Evolutionary conservation across 192 early-diverging fungal genomes (phyloP).

Genomic region (Rhizophagus prolifer): DNA sequence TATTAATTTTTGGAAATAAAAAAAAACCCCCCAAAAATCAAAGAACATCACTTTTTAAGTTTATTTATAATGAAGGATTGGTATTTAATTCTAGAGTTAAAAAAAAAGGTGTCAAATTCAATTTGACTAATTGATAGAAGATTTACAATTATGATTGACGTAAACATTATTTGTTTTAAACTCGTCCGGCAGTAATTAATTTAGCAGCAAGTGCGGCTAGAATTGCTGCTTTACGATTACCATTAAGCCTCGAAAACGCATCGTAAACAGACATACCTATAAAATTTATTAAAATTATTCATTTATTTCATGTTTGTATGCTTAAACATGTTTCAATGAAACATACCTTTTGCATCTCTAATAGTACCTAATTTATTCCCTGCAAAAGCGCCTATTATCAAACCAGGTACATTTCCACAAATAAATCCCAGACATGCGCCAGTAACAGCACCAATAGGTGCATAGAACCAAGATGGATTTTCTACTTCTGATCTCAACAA

Average conservation of each 20-base stretch:
- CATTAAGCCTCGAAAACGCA: conserved; percentile 54
- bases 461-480: conserved; percentile 59
- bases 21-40: neutral
- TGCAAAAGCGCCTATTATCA: conserved; percentile 46
- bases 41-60: too few species aligned
- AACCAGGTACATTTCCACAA: conserved; percentile 62
- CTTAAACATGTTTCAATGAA: neutral
- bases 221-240: conserved; percentile 58
- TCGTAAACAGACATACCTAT: conserved; percentile 59
- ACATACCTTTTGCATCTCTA: conserved; percentile 32
- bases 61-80: too few species aligned
- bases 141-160: neutral
- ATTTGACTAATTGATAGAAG: too few species aligned
- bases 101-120: too few species aligned
- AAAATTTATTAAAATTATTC: neutral
- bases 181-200: conserved; percentile 1
- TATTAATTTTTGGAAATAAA: neutral
- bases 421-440: conserved; percentile 78
- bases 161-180: neutral
- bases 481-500: conserved; percentile 70
- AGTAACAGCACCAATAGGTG: conserved; percentile 65
- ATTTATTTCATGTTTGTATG: neutral
- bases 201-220: conserved; percentile 52
- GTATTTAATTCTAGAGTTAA: too few species aligned
- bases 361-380: conserved; percentile 47